Base-by-base conservation (phyloP, 176 grass and related monocot species). In the Canna indica region DNA sequence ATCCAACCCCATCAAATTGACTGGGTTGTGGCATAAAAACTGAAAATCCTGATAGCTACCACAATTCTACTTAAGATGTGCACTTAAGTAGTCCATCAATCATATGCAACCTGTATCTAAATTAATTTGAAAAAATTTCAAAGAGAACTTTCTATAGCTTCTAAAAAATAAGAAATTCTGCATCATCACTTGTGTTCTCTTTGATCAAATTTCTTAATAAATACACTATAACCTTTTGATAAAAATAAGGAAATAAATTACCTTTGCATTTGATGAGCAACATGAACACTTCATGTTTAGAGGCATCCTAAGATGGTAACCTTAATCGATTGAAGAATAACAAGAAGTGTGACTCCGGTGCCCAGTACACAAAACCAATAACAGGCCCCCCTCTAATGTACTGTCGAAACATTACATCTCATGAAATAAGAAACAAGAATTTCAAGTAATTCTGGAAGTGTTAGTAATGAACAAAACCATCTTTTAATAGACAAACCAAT, bases 361-460 rank as follows among this genome's bases (percentile, higher is more conserved):
- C 85, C 88, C 86, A 92, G 77, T 90, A 92, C 56, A 97, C 88
- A 77, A 97, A 97, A 81, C 81, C 82, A 77, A 97, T 87, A 75
- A 92, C 88, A 39, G 93, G 93, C 36, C 86, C 93, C 41, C 88
- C 86, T 79, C 80, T 89, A 74, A 92, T 91, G 71, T 88, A 87
- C 93, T 97, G 77, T 72, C 88, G 76, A 84, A 82, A 69, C 26
- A 88, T 73, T 22, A 11, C 50, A 12, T 24, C 41, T 70, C 39
- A 18, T 20, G 47, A 69, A 90, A 6, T 68, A n/a, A 28, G 75
- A 56, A 73, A 81, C 61, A 77, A 7, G 1, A 48, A 47, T 47
- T 18, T 7, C 14, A 30, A 47, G 25, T 2, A 8, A 69, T 46
- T 69, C 28, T 27, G 15, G 12, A 29, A 50, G 4, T 22, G 25